Percentiles rank a stretch among this genome's conserved stretches.
These are phyloP conservation scores for Tetracladium marchalianum DNA, from an alignment of 495 filamentous ascomycete species.

Conservation along the genomic window DNA sequence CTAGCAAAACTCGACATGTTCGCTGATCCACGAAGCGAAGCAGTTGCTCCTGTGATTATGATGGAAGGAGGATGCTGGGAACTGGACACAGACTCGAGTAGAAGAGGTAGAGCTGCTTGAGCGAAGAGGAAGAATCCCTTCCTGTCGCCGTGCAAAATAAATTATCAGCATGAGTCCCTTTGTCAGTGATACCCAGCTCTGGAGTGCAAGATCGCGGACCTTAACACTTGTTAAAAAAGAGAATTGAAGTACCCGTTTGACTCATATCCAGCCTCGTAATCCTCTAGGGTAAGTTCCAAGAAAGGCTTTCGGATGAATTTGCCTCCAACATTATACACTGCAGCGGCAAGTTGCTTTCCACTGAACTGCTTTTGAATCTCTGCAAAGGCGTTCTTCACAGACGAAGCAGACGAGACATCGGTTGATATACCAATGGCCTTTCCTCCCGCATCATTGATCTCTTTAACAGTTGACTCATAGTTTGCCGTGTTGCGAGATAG, in stretches of 20 bases:
- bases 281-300: constrained; percentile 57
- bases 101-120: constrained; percentile 59
- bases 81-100: constrained; percentile 44
- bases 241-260: constrained; percentile 45
- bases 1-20: constrained; percentile 63
- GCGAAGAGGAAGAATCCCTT: constrained; percentile 73
- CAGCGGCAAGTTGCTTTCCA: constrained; percentile 53
- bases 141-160: constrained; percentile 24
- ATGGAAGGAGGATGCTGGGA: constrained; percentile 61
- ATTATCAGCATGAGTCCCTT: neutral
- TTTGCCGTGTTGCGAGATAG: constrained; percentile 52
- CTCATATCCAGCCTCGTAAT: constrained; percentile 47
- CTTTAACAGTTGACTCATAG: constrained; percentile 48
- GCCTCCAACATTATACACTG: constrained; percentile 74
- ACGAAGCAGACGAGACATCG: constrained; percentile 48
- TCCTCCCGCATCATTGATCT: constrained; percentile 54
- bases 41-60: constrained; percentile 85
- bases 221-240: neutral
- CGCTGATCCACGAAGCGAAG: constrained; percentile 64
- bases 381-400: constrained; percentile 46
- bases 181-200: too few relatives aligned
- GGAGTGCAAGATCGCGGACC: neutral
- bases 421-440: constrained; percentile 57
- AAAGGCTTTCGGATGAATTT: constrained; percentile 71
- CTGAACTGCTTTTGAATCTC: constrained; percentile 45